A percentile compares a stretch with the other conserved stretches of the same genome.
Evolutionary conservation across 176 grass and related monocot species (phyloP).

Genomic region (Typha latifolia): DNA sequence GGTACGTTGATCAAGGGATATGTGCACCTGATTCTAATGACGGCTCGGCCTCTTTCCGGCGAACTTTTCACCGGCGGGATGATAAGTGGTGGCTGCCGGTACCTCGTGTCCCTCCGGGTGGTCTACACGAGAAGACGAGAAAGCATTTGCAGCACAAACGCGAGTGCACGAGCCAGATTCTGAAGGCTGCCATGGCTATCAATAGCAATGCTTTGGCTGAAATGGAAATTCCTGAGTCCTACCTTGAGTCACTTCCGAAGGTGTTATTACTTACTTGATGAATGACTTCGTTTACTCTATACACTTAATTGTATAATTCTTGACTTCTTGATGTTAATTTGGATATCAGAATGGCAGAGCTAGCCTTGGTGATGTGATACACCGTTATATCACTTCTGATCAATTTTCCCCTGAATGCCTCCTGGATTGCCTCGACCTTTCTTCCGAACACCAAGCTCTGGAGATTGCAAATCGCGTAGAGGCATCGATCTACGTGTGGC

Average conservation of each 20-base stretch:
- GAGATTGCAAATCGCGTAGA: slow-evolving; percentile 80
- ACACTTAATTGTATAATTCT: no score
- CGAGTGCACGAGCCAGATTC: slow-evolving; percentile 72
- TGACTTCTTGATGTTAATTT: background rate
- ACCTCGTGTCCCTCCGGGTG: slow-evolving; percentile 43
- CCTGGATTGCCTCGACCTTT: slow-evolving; percentile 77
- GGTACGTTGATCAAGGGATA: slow-evolving; percentile 95
- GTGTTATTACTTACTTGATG: slow-evolving; percentile 10
- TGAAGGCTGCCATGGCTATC: slow-evolving; percentile 90
- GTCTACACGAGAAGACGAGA: slow-evolving; percentile 43
- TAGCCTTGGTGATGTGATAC: slow-evolving; percentile 72
- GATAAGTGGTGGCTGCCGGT: slow-evolving; percentile 99
- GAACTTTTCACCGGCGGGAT: slow-evolving; percentile 34
- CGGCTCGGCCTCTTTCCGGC: slow-evolving; percentile 50
- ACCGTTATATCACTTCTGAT: slow-evolving; percentile 69
- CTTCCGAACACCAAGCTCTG: slow-evolving; percentile 75
- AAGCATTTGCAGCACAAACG: slow-evolving; percentile 66
- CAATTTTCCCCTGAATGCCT: slow-evolving; percentile 88
- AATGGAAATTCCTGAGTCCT: slow-evolving; percentile 87
- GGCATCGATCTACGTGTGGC: slow-evolving; percentile 81
- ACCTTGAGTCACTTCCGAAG: slow-evolving; percentile 73
- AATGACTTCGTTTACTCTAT: no score
- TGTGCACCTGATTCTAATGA: slow-evolving; percentile 55
- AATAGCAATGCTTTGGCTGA: slow-evolving; percentile 80
- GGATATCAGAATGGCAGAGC: slow-evolving; percentile 59